Conservation (phyloP, 352 stramenopile genomes). For the Lagenidium giganteum region DNA sequence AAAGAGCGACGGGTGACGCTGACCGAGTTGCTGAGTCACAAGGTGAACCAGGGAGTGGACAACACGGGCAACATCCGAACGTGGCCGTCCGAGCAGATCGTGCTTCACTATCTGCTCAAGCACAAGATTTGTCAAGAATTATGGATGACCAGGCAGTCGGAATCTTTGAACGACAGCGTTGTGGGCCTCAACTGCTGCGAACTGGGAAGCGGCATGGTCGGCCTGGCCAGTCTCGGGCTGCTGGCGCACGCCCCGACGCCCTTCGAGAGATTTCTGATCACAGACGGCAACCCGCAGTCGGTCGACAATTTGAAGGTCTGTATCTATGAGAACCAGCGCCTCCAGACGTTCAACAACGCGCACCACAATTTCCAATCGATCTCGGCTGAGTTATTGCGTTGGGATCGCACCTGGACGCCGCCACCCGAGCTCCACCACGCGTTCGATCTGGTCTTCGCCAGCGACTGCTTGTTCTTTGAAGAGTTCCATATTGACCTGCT, state of each 20-base stretch:
- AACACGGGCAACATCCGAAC: slow-evolving; percentile 87
- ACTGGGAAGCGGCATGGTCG: slow-evolving; percentile 71
- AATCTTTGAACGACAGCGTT: too few species aligned
- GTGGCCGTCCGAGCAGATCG: slow-evolving; percentile 75
- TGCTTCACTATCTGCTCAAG: slow-evolving; percentile 61
- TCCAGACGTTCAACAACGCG: too few species aligned
- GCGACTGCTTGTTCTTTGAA: slow-evolving; percentile 86
- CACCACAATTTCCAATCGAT: too few species aligned
- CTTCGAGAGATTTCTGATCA: slow-evolving; percentile 49
- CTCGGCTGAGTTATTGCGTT: slow-evolving; percentile 53
- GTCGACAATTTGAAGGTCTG: slow-evolving; percentile 67
- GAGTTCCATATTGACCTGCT: slow-evolving; percentile 77
- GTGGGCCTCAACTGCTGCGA: slow-evolving; percentile 74
- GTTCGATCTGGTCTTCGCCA: slow-evolving; percentile 79
- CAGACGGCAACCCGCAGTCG: slow-evolving; percentile 65
- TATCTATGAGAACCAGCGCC: slow-evolving; percentile 52
- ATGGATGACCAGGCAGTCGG: slow-evolving; percentile 7
- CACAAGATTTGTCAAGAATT: slow-evolving; percentile 26
- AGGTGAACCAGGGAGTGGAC: slow-evolving; percentile 75
- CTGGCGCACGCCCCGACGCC: slow-evolving; percentile 33
- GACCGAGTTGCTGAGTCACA: slow-evolving; percentile 65
- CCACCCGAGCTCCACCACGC: slow-evolving; percentile 26
- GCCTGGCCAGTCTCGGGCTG: slow-evolving; percentile 61
- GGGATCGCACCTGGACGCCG: slow-evolving; percentile 42
- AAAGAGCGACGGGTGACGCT: slow-evolving; percentile 47